Base-by-base conservation (phyloP, 768 basidiomycete species). In the Polyporus arcularius region DNA sequence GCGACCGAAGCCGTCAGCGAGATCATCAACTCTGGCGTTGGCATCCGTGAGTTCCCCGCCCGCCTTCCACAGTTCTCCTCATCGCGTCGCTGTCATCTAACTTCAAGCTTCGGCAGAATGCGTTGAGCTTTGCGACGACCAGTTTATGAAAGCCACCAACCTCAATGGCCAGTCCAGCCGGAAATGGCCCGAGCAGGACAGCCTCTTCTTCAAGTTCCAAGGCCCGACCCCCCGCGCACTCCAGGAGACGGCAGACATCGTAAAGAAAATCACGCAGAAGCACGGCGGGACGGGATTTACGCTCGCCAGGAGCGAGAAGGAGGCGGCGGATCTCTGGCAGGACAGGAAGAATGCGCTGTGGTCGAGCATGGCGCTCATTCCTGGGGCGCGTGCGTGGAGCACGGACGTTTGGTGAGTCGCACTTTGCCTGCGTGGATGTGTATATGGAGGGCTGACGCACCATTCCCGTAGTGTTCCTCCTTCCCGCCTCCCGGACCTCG, bases 151-250 rank as follows among this genome's bases (percentile, higher is more conserved):
- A 35, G 82, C 87, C 5, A 79, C 81, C 40, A 87, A 89, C 72
- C 74, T 76, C 46, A 82, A 76, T 56, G 84, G 84, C 65, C 78
- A 75, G 62, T 86, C 82, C 32, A 71, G 71, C 40, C 80, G 78
- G 42, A 80, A 80, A 60, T 92, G 86, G 74, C 82, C 82, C 1
- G 84, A 82, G 55, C 77, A 75, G 28, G 90, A 93, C 69, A 85
- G 82, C 26, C 79, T 96, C 11, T 92, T 94, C 76, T 90, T 96
- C 82, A 93, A 94, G 72, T 86, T 96, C 71, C 90, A 93, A 67
- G 60, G 59, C 11, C 81, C 86, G 10, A 82, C 86, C 1, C 75
- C 77, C 0, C 74, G 79, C 2, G 80, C 86, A 3, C 74, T 92
- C 18, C 70, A 76, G 2, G 88, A 89, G 64, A 85, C 86, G 0